These are phyloP conservation scores for Chenopodium album DNA, from an alignment of 148 eudicot species.

Conservation along the genomic window DNA sequence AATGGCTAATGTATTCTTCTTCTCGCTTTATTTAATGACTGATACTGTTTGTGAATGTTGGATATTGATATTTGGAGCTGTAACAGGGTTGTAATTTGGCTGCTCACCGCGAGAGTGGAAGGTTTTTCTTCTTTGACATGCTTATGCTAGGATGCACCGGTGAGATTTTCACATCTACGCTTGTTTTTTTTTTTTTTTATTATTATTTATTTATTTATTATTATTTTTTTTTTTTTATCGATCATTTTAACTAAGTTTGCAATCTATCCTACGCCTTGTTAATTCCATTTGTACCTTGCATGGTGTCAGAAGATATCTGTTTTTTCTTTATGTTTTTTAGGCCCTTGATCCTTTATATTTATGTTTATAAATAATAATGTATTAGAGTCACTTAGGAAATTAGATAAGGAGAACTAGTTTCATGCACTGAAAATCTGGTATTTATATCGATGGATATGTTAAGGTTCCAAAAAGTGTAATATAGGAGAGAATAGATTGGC, in stretches of 20 bases:
- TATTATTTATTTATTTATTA: no score
- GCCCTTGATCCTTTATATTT: background rate
- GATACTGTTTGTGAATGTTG: background rate
- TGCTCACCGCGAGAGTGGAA: constrained; percentile 64
- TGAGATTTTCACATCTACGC: constrained; percentile 30
- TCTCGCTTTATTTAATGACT: background rate
- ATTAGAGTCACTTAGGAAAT: background rate
- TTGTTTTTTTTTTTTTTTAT: background rate
- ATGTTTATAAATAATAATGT: background rate
- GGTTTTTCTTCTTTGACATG: constrained; percentile 81
- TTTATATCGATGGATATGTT: background rate
- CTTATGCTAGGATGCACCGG: constrained; percentile 64
- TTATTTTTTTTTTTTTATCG: background rate
- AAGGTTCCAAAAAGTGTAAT: background rate
- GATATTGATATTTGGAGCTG: constrained; percentile 12
- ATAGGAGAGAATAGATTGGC: background rate
- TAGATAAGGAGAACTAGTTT: background rate
- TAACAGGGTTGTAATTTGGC: constrained; percentile 87
- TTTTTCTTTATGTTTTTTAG: background rate
- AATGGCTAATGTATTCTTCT: background rate
- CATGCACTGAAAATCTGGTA: background rate
- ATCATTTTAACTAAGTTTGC: background rate
- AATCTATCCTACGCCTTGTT: background rate
- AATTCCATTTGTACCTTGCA: background rate
- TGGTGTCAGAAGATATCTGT: background rate